Base-by-base conservation (phyloP, 2,329 filamentous ascomycete species). In the Monosporascus sp. region DNA sequence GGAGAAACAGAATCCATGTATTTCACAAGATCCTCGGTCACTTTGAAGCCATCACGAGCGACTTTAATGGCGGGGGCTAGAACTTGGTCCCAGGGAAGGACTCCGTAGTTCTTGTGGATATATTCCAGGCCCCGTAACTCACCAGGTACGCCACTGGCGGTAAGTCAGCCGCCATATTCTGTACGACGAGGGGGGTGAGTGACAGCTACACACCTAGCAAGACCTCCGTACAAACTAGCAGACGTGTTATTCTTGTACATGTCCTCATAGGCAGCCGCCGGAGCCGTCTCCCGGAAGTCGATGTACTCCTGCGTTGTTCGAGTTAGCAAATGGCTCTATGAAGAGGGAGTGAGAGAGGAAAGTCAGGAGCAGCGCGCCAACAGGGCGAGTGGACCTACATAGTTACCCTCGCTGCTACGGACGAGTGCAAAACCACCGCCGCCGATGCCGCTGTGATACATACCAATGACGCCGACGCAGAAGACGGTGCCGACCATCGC, bases 401-500 rank as follows among this genome's bases (percentile, higher is more conserved):
- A 46, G 31, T 77, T 76, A n/a, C 90, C 90, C 54, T 89, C 76
- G 17, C 82, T 73, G 36, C 83, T 78, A 48, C 89, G 85, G 5
- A 96, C 82, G 5, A 96, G 77, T 79, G 91, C 88, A 72, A 97
- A 97, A 2, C 93, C 93, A 41, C 93, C 93, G 7, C 93, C 93
- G 20, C 89, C 92, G 54, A 97, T 87, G 17, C 93, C 92, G 41
- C 81, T 82, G 67, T 92, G 88, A 61, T 90, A 89, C 83, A 89
- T 89, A 52, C 80, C 86, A 45, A 88, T 79, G 7, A 89, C 86
- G 6, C 89, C 89, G 38, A 91, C 81, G 58, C 89, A 93, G 49
- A 92, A 80, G 7, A 84, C 83, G 0, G 88, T 88, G 31, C 84
- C 87, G 20, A 92, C 84, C 57, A 90, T 71, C 47, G 88, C 86